Conservation (phyloP, 2,329 filamentous ascomycete species). For the Aspergillus latus region DNA sequence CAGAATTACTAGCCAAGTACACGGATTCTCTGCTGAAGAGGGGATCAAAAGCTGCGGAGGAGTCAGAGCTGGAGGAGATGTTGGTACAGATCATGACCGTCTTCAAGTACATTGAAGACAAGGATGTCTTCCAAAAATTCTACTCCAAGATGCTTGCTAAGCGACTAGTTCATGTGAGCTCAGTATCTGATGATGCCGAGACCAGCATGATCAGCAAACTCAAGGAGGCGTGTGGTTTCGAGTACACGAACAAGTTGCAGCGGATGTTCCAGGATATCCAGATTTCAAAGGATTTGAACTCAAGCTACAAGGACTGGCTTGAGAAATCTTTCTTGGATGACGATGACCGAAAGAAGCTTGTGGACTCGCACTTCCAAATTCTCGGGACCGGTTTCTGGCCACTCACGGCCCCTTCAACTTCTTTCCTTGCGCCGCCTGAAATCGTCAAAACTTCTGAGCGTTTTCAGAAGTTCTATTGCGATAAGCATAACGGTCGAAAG, state of each 20-base stretch:
- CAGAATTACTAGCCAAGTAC: slow-evolving; percentile 92
- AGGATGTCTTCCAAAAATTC: slow-evolving; percentile 99
- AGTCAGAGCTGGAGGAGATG: slow-evolving; percentile 86
- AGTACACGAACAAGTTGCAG: slow-evolving; percentile 99
- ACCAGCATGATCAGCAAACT: slow-evolving; percentile 99
- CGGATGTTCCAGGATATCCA: slow-evolving; percentile 99
- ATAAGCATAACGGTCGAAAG: slow-evolving; percentile 95
- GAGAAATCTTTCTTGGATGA: slow-evolving; percentile 62
- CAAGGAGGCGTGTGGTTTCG: slow-evolving; percentile 97
- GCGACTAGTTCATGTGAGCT: slow-evolving; percentile 90
- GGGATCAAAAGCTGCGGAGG: slow-evolving; percentile 83
- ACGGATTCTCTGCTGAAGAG: slow-evolving; percentile 90
- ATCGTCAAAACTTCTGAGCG: slow-evolving; percentile 85
- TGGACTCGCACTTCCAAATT: slow-evolving; percentile 89
- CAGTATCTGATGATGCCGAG: slow-evolving; percentile 94
- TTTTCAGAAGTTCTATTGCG: slow-evolving; percentile 87
- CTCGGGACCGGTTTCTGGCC: slow-evolving; percentile 98
- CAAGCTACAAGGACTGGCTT: slow-evolving; percentile 78
- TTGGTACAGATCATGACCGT: slow-evolving; percentile 96
- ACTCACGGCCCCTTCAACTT: slow-evolving; percentile 78
- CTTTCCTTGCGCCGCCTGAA: slow-evolving; percentile 82
- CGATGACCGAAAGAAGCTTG: slow-evolving; percentile 64
- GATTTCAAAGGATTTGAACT: slow-evolving; percentile 95
- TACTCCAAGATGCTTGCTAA: slow-evolving; percentile 96
- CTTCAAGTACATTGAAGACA: slow-evolving; percentile 99